phyloP scores from a whole-genome alignment of 768 basidiomycete species.

The Pholiota molesta region DNA sequence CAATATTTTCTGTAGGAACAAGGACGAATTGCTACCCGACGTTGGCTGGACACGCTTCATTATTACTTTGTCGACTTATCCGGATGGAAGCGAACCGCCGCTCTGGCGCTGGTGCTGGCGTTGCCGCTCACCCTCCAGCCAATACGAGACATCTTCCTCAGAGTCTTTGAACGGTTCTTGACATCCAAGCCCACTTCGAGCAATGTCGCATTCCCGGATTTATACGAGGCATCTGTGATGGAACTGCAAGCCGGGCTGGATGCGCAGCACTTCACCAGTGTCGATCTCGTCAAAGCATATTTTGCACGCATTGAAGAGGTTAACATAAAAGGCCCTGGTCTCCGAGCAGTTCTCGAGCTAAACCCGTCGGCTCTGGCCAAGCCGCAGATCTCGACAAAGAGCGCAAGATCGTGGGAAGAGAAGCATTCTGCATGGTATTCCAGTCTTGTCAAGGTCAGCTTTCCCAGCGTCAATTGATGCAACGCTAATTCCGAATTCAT shows the following conservation, averaged over 20 bases:
- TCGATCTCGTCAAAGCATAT: conserved; percentile 68
- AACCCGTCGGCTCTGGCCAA: conserved; percentile 55
- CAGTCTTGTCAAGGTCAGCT: conserved; percentile 48
- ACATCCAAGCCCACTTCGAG: no score
- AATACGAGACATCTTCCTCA: no score
- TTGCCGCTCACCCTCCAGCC: no score
- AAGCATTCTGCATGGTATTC: conserved; percentile 57
- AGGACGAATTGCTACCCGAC: not conserved
- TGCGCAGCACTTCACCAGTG: conserved; percentile 54
- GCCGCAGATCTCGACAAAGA: conserved; percentile 54
- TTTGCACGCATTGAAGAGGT: conserved; percentile 69
- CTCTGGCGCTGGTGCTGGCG: no score
- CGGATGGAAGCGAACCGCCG: no score
- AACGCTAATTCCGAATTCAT: not conserved
- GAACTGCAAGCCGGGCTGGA: conserved; percentile 58
- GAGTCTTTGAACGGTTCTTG: no score
- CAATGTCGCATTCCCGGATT: conserved; percentile 42
- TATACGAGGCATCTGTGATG: conserved; percentile 60
- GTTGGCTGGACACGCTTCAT: no score
- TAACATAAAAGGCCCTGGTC: conserved; percentile 56
- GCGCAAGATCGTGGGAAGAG: conserved; percentile 43
- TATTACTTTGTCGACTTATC: no score
- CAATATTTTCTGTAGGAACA: not conserved
- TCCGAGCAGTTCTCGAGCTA: conserved; percentile 61
- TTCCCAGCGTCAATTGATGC: not conserved